phyloP scores from a whole-genome alignment of 2,329 filamentous ascomycete genomes.

The Sporothrix humicola region DNA sequence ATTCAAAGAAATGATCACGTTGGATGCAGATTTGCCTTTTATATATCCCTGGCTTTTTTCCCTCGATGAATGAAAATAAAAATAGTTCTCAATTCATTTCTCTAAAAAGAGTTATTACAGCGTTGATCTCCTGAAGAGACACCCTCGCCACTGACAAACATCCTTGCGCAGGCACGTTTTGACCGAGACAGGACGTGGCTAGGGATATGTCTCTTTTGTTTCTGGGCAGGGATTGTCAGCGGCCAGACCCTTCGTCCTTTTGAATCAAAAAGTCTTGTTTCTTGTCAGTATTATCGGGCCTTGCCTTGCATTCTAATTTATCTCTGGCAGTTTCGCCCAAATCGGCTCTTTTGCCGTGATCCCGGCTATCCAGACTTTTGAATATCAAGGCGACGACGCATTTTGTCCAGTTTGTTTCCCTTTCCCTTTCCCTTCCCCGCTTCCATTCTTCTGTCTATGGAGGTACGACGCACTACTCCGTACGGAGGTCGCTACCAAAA shows the following conservation, averaged over 20 bases:
- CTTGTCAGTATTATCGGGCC: not conserved
- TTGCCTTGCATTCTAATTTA: not conserved
- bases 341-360: conserved; percentile 9
- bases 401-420: not conserved
- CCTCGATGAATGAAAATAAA: not conserved
- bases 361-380: not conserved
- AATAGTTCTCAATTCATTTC: not conserved
- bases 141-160: not conserved
- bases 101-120: not conserved
- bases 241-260: not conserved
- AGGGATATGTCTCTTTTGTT: not conserved
- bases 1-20: not conserved
- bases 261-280: not conserved
- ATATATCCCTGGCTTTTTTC: not conserved
- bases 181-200: conserved; percentile 7
- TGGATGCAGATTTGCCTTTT: not conserved
- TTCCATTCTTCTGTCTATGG: not conserved
- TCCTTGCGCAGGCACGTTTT: conserved; percentile 17
- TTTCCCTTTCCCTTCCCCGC: not conserved
- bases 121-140: conserved; percentile 4
- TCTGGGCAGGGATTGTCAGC: conserved; percentile 8
- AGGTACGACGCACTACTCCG: no score
- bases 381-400: not conserved
- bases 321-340: not conserved
- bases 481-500: no score